These are phyloP conservation scores for Papiliotrema flavescens DNA, from an alignment of 1,284 basidiomycete species.

Conservation along the genomic window DNA sequence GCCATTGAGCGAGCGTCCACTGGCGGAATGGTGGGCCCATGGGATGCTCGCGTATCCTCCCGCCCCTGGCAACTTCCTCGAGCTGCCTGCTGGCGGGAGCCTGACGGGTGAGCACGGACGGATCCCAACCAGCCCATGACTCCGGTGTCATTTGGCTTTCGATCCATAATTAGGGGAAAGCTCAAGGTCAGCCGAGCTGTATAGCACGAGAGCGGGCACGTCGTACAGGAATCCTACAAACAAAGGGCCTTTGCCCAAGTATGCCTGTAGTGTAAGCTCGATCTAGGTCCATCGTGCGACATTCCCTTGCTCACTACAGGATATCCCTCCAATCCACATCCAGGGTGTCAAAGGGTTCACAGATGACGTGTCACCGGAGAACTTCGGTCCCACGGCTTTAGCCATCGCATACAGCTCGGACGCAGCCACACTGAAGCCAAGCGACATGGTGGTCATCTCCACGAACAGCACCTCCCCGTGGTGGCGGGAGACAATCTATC, in stretches of 20 bases:
- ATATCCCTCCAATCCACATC: constrained; percentile 2
- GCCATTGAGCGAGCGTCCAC: constrained; percentile 3
- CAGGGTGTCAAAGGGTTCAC: constrained; percentile 8
- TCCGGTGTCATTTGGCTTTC: constrained; percentile 1
- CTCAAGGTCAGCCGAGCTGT: constrained; percentile 8
- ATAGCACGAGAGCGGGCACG: constrained; percentile 4
- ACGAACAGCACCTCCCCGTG: constrained; percentile 70
- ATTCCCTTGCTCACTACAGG: not conserved
- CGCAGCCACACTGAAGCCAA: constrained; percentile 56
- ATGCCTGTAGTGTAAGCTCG: constrained; percentile 1
- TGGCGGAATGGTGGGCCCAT: constrained; percentile 45
- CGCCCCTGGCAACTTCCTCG: constrained; percentile 56
- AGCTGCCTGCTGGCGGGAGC: constrained; percentile 43
- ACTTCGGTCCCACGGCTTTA: constrained; percentile 61
- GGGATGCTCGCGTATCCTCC: constrained; percentile 59
- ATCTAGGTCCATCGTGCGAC: too few species aligned
- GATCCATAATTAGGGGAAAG: constrained; percentile 4
- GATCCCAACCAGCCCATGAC: too few species aligned
- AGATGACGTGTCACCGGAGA: constrained; percentile 39
- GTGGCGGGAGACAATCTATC: constrained; percentile 59
- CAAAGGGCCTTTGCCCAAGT: not conserved
- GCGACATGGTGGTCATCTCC: constrained; percentile 68
- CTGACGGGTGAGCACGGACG: constrained; percentile 8
- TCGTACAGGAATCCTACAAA: not conserved
- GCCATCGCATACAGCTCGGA: constrained; percentile 67